Percentiles rank a stretch among this genome's conserved stretches.
These are phyloP conservation scores for Lepiota venenata DNA, from an alignment of 768 basidiomycete genomes.

Conservation along the genomic window DNA sequence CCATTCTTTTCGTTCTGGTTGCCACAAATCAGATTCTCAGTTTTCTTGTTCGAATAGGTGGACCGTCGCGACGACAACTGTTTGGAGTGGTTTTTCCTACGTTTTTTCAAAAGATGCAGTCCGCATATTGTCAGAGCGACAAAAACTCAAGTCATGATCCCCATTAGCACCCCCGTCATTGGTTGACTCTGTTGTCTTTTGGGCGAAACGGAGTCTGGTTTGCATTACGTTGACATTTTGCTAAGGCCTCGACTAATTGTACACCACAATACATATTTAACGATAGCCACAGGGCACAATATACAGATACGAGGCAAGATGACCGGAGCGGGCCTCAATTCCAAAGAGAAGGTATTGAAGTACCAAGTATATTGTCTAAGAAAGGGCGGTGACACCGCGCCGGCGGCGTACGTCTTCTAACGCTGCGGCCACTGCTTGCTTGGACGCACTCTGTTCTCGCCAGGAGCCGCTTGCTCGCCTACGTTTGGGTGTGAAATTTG, in stretches of 20 bases:
- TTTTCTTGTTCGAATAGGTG: constrained; percentile 43
- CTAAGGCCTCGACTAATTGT: constrained; percentile 15
- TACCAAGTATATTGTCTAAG: background rate
- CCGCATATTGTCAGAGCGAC: constrained; percentile 39
- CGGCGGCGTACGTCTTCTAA: constrained; percentile 66
- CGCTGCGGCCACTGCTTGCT: constrained; percentile 60
- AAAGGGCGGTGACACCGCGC: constrained; percentile 28
- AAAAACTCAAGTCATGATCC: background rate
- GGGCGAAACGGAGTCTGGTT: no score
- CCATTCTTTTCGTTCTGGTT: constrained; percentile 12
- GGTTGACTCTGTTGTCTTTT: no score
- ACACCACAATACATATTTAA: constrained; percentile 14
- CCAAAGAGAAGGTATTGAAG: constrained; percentile 5
- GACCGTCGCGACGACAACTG: constrained; percentile 85
- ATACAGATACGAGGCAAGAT: constrained; percentile 11
- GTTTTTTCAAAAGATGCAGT: constrained; percentile 74
- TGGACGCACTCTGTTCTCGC: constrained; percentile 59
- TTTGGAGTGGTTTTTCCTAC: constrained; percentile 89
- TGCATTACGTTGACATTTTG: constrained; percentile 9
- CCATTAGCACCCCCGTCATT: background rate
- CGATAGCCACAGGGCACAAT: background rate
- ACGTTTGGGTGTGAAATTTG: background rate
- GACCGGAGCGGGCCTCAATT: background rate
- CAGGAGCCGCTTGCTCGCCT: constrained; percentile 64
- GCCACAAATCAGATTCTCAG: constrained; percentile 5